Evolutionary conservation across 2,329 filamentous ascomycete species (phyloP).

Genomic region (Diaporthe nobilis): DNA sequence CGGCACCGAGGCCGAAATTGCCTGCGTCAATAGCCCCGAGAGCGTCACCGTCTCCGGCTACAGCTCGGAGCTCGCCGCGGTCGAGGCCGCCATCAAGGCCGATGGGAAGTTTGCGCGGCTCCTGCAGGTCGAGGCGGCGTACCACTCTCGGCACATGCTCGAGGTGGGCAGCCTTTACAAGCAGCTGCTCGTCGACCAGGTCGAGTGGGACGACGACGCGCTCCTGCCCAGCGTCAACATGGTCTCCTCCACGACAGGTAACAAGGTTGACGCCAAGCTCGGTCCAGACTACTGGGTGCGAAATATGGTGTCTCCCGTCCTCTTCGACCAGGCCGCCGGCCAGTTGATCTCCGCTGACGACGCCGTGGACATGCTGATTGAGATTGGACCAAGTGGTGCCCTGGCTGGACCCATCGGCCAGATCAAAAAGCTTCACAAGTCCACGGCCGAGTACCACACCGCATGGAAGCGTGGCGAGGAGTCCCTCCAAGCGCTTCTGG

Average conservation of each 20-base stretch:
- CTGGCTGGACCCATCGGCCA: constrained; percentile 57
- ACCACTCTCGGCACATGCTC: constrained; percentile 53
- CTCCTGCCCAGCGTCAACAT: no score
- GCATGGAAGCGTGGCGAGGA: constrained; percentile 27
- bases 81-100: constrained; percentile 34
- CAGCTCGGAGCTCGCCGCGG: no score
- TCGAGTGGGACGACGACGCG: constrained; percentile 15
- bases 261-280: no score
- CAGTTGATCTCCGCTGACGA: background rate
- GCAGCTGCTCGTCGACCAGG: constrained; percentile 46
- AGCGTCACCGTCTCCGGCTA: constrained; percentile 54
- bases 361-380: constrained; percentile 46
- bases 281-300: constrained; percentile 45
- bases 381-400: constrained; percentile 56
- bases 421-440: constrained; percentile 44
- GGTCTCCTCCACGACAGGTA: no score
- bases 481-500: constrained; percentile 22
- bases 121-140: constrained; percentile 53
- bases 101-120: constrained; percentile 48
- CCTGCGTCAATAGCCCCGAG: constrained; percentile 43
- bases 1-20: background rate
- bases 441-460: constrained; percentile 16
- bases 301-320: constrained; percentile 45
- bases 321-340: constrained; percentile 46
- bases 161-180: no score